phyloP scores from a whole-genome alignment of 2,329 filamentous ascomycete genomes.

The Penicillium decumbens region DNA sequence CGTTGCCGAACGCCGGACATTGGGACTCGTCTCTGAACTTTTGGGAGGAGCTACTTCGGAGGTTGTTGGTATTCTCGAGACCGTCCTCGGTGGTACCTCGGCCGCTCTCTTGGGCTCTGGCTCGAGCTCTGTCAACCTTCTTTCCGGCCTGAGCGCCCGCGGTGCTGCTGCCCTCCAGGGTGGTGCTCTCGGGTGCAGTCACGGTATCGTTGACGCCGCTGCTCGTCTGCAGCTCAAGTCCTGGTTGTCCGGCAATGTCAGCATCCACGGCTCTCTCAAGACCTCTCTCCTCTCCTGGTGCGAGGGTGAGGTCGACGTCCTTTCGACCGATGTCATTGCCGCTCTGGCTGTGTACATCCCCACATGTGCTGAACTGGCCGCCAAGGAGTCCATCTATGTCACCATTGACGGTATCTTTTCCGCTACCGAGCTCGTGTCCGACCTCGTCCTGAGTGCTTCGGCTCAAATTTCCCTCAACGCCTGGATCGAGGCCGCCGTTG shows the following conservation, averaged over 20 bases:
- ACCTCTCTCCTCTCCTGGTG: conserved; percentile 32
- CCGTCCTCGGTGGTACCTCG: conserved; percentile 22
- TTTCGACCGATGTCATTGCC: conserved; percentile 28
- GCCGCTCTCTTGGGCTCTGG: neutral
- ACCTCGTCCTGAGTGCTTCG: conserved; percentile 30
- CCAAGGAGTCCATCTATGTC: conserved; percentile 35
- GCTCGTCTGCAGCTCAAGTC: conserved; percentile 28
- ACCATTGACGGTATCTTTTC: conserved; percentile 36
- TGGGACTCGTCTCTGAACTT: conserved; percentile 20
- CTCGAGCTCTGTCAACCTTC: conserved; percentile 7
- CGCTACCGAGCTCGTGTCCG: conserved; percentile 23
- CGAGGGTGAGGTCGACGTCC: conserved; percentile 24
- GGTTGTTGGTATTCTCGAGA: conserved; percentile 20
- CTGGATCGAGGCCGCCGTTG: conserved; percentile 25
- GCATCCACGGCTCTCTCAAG: conserved; percentile 28
- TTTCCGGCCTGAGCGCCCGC: conserved; percentile 30
- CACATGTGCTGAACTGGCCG: conserved; percentile 31
- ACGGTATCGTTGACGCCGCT: conserved; percentile 24
- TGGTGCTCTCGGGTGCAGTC: conserved; percentile 34
- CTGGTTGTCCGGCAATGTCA: conserved; percentile 28
- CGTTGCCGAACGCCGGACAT: conserved; percentile 24
- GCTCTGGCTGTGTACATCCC: conserved; percentile 35
- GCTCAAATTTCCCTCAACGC: conserved; percentile 28
- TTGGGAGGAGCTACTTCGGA: conserved; percentile 19
- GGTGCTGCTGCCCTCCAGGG: conserved; percentile 36